phyloP scores from a whole-genome alignment of 805 yeast genomes.

The Priceomyces carsonii region DNA sequence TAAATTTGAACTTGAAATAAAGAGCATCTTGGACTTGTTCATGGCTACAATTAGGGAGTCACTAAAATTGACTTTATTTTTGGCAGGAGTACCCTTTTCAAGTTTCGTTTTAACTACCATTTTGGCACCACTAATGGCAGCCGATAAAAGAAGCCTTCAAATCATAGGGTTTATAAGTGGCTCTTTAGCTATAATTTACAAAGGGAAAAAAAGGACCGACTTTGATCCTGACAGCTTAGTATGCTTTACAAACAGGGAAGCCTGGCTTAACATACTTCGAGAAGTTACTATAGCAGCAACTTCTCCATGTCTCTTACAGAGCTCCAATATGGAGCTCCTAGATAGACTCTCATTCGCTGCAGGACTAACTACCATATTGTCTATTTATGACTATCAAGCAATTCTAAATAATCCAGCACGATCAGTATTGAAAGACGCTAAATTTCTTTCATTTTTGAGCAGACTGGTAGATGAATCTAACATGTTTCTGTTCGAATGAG shows the following conservation, averaged over 20 bases:
- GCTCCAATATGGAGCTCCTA: background rate
- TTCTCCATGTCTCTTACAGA: background rate
- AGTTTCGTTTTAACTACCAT: background rate
- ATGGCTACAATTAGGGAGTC: background rate
- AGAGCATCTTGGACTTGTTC: background rate
- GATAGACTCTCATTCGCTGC: background rate
- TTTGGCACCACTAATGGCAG: background rate
- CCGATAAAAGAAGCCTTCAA: background rate
- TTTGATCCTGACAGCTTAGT: background rate
- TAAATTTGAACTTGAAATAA: background rate
- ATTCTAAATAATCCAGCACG: background rate
- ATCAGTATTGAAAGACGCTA: too few species aligned
- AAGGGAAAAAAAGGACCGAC: background rate
- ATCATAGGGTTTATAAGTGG: background rate
- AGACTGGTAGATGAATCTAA: too few species aligned
- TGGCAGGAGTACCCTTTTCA: background rate
- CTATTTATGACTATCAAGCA: background rate
- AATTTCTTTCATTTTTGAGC: too few species aligned
- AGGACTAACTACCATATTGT: background rate
- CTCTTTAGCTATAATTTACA: background rate
- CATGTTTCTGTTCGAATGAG: too few species aligned
- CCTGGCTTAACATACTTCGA: conserved; percentile 1
- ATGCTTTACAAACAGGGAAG: background rate
- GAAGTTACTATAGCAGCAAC: background rate
- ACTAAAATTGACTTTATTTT: conserved; percentile 1